phyloP scores from a whole-genome alignment of 2,329 filamentous ascomycete species.

The Phyllosticta citribraziliensis region DNA sequence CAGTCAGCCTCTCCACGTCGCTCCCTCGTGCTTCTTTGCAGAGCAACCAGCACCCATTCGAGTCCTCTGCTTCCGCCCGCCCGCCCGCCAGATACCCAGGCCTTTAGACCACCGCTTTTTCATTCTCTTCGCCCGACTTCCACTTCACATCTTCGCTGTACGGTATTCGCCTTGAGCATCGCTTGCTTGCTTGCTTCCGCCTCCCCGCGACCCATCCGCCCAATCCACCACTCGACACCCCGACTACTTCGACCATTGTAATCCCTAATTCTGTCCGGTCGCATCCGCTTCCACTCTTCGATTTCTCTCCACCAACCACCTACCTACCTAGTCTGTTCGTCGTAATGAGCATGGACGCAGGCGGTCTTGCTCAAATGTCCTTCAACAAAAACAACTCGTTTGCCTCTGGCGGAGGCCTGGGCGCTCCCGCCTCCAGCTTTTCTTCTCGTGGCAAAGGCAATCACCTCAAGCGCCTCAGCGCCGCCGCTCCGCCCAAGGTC shows the following conservation, averaged over 20 bases:
- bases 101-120: slow-evolving; percentile 3
- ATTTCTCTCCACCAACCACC: slow-evolving; percentile 18
- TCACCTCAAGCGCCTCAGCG: slow-evolving; percentile 76
- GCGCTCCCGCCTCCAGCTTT: slow-evolving; percentile 69
- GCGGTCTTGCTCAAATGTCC: slow-evolving; percentile 99
- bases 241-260: neutral
- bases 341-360: slow-evolving; percentile 69
- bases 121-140: neutral
- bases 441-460: slow-evolving; percentile 77
- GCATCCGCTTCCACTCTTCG: slow-evolving; percentile 21
- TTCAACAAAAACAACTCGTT: slow-evolving; percentile 51
- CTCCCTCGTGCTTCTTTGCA: slow-evolving; percentile 17
- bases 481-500: slow-evolving; percentile 65
- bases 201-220: neutral
- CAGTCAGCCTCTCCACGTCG: slow-evolving; percentile 27
- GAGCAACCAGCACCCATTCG: slow-evolving; percentile 7
- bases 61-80: neutral
- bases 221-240: neutral
- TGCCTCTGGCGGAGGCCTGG: slow-evolving; percentile 55
- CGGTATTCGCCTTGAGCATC: neutral
- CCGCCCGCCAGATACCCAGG: neutral
- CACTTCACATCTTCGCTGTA: neutral
- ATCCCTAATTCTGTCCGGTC: slow-evolving; percentile 8
- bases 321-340: slow-evolving; percentile 23
- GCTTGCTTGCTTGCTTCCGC: neutral